These are phyloP conservation scores for Gossypium arboreum DNA, from an alignment of 345 rosid genomes.

Conservation along the genomic window DNA sequence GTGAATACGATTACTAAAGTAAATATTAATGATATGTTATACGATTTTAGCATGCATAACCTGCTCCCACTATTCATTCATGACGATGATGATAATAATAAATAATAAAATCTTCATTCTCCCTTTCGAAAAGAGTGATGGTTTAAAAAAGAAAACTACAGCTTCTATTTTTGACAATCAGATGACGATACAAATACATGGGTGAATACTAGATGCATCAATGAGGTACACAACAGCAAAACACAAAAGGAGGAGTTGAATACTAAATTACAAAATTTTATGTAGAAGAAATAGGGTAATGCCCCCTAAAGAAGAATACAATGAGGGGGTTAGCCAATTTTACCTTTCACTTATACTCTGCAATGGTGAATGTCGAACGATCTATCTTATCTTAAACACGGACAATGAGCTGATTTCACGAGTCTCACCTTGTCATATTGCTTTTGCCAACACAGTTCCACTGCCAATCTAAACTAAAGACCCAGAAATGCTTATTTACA, in stretches of 20 bases:
- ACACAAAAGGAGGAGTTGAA: neutral
- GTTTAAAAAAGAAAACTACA: neutral
- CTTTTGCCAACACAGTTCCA: neutral
- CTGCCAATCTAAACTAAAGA: neutral
- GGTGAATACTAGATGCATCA: neutral
- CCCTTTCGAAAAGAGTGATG: neutral
- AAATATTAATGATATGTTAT: no score
- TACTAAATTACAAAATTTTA: constrained; percentile 5
- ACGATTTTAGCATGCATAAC: no score
- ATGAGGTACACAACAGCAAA: neutral
- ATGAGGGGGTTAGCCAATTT: neutral
- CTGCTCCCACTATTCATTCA: no score
- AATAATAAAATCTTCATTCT: no score
- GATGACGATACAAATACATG: constrained; percentile 2
- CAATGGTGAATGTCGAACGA: neutral
- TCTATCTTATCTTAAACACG: neutral
- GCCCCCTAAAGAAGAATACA: neutral
- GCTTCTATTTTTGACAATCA: neutral
- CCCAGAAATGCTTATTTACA: neutral
- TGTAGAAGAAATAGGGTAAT: neutral
- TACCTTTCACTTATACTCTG: neutral
- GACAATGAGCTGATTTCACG: neutral
- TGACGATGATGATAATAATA: no score
- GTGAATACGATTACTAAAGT: no score
- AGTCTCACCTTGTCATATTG: neutral